Conservation (phyloP, 345 rosid species). For the Brassica juncea region DNA sequence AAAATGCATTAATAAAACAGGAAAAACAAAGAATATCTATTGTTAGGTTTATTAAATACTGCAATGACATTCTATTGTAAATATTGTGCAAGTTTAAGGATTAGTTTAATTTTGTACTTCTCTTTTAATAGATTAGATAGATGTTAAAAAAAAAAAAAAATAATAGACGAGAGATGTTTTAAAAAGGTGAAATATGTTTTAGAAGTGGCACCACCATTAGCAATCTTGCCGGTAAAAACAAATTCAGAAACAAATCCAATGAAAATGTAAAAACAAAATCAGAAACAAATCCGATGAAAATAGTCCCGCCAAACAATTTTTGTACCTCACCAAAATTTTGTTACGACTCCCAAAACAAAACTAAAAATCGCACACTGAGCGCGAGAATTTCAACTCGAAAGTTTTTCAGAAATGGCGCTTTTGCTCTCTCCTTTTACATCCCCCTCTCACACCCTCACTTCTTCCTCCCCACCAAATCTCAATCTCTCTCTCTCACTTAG, state of each 20-base stretch:
- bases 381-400: constrained; percentile 16
- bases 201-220: not conserved
- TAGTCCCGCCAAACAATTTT: constrained; percentile 19
- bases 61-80: no score
- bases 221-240: not conserved
- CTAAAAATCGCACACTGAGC: constrained; percentile 1
- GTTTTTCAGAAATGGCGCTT: constrained; percentile 33
- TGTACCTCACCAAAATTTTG: constrained; percentile 7
- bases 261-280: not conserved
- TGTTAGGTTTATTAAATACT: no score
- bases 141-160: no score
- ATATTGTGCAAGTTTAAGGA: no score
- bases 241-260: not conserved
- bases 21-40: no score
- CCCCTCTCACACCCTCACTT: constrained; percentile 5
- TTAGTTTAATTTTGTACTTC: no score
- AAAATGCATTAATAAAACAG: no score
- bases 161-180: no score
- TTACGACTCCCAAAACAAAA: constrained; percentile 16
- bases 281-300: not conserved
- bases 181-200: no score
- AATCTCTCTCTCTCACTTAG: not conserved
- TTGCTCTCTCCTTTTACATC: constrained; percentile 19
- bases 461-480: constrained; percentile 14
- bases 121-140: no score